phyloP scores from a whole-genome alignment of 441 rosid genomes.

The Euphorbia schlechtendalii region DNA sequence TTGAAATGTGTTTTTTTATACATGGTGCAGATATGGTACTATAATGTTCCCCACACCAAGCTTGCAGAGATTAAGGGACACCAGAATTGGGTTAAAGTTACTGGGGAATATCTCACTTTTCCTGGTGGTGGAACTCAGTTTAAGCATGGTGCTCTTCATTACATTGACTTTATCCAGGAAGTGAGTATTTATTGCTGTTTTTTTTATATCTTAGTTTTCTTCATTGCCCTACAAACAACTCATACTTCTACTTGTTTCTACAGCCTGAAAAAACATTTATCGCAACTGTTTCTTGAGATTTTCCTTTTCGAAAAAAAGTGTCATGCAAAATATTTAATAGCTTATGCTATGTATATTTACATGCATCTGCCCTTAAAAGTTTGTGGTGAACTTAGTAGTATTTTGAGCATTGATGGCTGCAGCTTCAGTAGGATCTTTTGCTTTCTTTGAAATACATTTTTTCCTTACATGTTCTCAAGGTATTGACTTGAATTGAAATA shows the following conservation, averaged over 20 bases:
- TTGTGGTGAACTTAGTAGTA: background rate
- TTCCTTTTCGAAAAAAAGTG: background rate
- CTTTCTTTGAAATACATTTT: background rate
- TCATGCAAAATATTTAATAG: background rate
- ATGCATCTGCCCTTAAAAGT: background rate
- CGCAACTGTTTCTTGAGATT: background rate
- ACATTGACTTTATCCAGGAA: constrained; percentile 73
- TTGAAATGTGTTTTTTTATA: constrained; percentile 27
- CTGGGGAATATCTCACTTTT: constrained; percentile 84
- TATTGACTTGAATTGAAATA: background rate
- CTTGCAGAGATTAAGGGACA: constrained; percentile 84
- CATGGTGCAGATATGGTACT: constrained; percentile 88
- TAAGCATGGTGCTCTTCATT: constrained; percentile 94
- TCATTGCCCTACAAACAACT: background rate
- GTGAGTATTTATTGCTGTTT: constrained; percentile 24
- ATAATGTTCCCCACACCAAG: constrained; percentile 85
- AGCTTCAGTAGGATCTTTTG: background rate
- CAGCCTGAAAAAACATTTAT: background rate
- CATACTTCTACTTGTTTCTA: background rate
- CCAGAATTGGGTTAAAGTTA: constrained; percentile 94
- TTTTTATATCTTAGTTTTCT: background rate
- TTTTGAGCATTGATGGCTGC: background rate
- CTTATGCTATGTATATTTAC: background rate
- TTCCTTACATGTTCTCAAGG: background rate
- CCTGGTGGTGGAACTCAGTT: constrained; percentile 99